Conservation (phyloP, 2,329 filamentous ascomycete species). For the Diaporthe sp. region DNA sequence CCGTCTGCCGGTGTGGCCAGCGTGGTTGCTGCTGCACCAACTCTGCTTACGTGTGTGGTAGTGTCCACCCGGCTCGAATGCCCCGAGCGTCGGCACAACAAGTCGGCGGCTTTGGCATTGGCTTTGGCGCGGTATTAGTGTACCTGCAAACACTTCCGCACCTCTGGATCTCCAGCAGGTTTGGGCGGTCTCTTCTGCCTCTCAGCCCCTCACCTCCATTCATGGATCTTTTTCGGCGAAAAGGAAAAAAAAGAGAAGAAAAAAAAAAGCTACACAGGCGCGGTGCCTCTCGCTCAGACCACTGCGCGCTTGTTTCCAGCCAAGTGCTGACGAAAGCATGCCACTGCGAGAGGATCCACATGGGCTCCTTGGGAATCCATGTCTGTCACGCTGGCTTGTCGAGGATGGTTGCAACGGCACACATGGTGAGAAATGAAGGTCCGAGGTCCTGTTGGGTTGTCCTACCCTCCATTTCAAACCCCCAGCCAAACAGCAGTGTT, state of each 20-base stretch:
- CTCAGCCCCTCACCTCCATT: not conserved
- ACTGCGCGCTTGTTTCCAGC: slow-evolving; percentile 16
- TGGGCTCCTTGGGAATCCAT: slow-evolving; percentile 12
- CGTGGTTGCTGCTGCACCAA: slow-evolving; percentile 20
- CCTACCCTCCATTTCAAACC: not conserved
- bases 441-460: slow-evolving; percentile 31
- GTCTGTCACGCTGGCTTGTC: slow-evolving; percentile 33
- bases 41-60: slow-evolving; percentile 15
- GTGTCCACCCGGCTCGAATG: slow-evolving; percentile 11
- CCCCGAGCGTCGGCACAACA: not conserved
- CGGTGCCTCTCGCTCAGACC: not conserved
- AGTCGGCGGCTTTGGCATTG: not conserved
- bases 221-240: not conserved
- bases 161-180: not conserved
- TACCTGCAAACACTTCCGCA: slow-evolving; percentile 14
- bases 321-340: slow-evolving; percentile 16
- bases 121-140: not conserved
- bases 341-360: slow-evolving; percentile 15
- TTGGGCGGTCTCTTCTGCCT: not conserved
- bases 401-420: slow-evolving; percentile 25
- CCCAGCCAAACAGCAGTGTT: slow-evolving; percentile 34
- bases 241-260: not conserved
- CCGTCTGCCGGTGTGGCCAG: not conserved
- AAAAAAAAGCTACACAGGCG: not conserved
- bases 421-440: slow-evolving; percentile 22